These are phyloP conservation scores for Byssochlamys sp. DNA, from an alignment of 2,329 filamentous ascomycete genomes.

Conservation along the genomic window DNA sequence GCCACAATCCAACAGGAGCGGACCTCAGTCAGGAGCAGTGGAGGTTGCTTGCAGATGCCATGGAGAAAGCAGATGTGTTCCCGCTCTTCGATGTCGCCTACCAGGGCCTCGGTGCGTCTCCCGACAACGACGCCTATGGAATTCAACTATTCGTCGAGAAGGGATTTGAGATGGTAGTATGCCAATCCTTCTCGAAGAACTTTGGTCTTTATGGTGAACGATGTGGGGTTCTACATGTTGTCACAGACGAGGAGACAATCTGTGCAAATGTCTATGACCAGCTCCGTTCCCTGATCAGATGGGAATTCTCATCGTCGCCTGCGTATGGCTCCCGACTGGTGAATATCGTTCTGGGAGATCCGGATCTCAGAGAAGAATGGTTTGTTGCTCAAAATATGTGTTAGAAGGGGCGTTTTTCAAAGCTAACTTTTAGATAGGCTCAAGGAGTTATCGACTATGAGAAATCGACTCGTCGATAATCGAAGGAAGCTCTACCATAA, in stretches of 20 bases:
- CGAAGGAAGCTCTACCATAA: background rate
- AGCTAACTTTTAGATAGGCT: background rate
- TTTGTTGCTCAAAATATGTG: background rate
- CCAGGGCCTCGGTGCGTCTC: background rate
- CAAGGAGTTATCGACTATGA: background rate
- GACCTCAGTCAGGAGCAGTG: background rate
- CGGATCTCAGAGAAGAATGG: background rate
- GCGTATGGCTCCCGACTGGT: background rate
- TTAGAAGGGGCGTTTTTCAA: background rate
- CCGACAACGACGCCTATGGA: background rate
- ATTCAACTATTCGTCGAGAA: background rate
- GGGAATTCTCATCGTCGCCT: background rate
- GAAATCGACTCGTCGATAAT: background rate
- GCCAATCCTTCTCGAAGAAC: slow-evolving; percentile 16
- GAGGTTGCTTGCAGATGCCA: background rate
- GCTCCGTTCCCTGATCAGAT: background rate
- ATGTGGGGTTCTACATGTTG: slow-evolving; percentile 83
- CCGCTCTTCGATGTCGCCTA: background rate
- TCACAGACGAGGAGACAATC: slow-evolving; percentile 27
- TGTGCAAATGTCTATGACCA: background rate
- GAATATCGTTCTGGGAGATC: background rate
- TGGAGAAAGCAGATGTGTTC: background rate
- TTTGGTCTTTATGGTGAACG: slow-evolving; percentile 85
- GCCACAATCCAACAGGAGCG: background rate
- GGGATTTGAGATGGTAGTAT: background rate